Evolutionary conservation across 345 rosid species (phyloP), one percentile per base, ranked within the genome.

Genomic region (Sisymbrium irio): DNA sequence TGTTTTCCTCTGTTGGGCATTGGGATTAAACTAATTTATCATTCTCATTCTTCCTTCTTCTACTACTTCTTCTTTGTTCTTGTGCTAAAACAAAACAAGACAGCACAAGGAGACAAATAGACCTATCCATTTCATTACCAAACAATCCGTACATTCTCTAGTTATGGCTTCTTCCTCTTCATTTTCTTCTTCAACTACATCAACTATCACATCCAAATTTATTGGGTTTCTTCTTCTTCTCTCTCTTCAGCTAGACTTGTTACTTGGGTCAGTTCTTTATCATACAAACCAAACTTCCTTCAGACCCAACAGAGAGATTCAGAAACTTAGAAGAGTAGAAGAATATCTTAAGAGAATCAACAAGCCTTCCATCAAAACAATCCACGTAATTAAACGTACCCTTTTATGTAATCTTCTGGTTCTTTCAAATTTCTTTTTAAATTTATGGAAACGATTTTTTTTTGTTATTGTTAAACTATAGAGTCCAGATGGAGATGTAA

Each of bases 401-500:
- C 2, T 35, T 70, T 20, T 54, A 17, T n/a, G 6, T 4, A 37
- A 56, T 57, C 39, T 56, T 62, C 22, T 65, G 4, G 32, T 65
- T 32, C 35, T 69, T 28, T 53, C 64, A 4, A 39, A 61, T 18
- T 32, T 14, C 7, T 13, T 35, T 13, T 10, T 3, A 9, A 56
- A 20, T 18, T 40, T 3, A 56, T 54, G 53, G 10, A 2, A 14
- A 18, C 11, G 4, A 22, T 60, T 70, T 37, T n/a, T 44, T 62
- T 18, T 65, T 56, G 4, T 45, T 46, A 5, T 63, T 22, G 27
- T 32, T n/a, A n/a, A n/a, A n/a, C 57, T 78, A 71, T 83, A 95
- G 99, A 95, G 99, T 51, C 96, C 97, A 60, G 99, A 92, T 66
- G 97, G 97, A n/a, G 99, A 95, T 87, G 50, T 88, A 56, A 87